Conservation (phyloP, 2,329 filamentous ascomycete species). For the Ceratocystis lukuohia region DNA sequence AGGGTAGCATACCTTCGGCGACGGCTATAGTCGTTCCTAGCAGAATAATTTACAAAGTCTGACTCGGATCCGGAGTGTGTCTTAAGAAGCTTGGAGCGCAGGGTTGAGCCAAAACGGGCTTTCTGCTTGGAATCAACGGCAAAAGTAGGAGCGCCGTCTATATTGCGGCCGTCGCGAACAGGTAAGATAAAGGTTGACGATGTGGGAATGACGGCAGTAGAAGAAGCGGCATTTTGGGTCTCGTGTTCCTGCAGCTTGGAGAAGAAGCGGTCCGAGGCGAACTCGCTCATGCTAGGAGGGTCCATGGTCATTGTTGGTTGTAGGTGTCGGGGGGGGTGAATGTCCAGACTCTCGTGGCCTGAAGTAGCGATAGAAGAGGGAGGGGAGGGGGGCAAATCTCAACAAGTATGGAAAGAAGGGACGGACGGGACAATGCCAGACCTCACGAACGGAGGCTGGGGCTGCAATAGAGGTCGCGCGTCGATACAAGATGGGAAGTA, state of each 20-base stretch:
- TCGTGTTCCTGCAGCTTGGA: slow-evolving; percentile 42
- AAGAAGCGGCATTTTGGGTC: slow-evolving; percentile 31
- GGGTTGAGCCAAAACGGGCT: slow-evolving; percentile 29
- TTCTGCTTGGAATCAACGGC: slow-evolving; percentile 30
- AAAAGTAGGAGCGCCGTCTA: slow-evolving; percentile 22
- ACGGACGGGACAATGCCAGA: slow-evolving; percentile 18
- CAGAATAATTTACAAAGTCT: not conserved
- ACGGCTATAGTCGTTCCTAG: not conserved
- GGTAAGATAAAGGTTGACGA: slow-evolving; percentile 37
- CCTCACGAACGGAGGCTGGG: slow-evolving; percentile 11
- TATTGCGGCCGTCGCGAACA: slow-evolving; percentile 30
- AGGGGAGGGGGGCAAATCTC: slow-evolving; percentile 21
- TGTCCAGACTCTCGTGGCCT: slow-evolving; percentile 16
- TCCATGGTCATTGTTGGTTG: slow-evolving; percentile 35
- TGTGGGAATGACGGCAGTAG: slow-evolving; percentile 17
- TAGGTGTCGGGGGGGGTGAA: not conserved
- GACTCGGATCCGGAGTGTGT: slow-evolving; percentile 10
- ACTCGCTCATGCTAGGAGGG: slow-evolving; percentile 50
- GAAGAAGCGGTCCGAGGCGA: slow-evolving; percentile 52
- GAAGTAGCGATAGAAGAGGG: slow-evolving; percentile 18
- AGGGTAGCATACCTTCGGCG: slow-evolving; percentile 11
- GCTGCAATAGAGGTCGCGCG: not conserved
- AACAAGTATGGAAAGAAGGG: slow-evolving; percentile 22
- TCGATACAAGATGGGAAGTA: not conserved
- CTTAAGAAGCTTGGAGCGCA: slow-evolving; percentile 29